These are phyloP conservation scores for Bidens hawaiensis DNA, from an alignment of 140 eudicot genomes.

Conservation along the genomic window DNA sequence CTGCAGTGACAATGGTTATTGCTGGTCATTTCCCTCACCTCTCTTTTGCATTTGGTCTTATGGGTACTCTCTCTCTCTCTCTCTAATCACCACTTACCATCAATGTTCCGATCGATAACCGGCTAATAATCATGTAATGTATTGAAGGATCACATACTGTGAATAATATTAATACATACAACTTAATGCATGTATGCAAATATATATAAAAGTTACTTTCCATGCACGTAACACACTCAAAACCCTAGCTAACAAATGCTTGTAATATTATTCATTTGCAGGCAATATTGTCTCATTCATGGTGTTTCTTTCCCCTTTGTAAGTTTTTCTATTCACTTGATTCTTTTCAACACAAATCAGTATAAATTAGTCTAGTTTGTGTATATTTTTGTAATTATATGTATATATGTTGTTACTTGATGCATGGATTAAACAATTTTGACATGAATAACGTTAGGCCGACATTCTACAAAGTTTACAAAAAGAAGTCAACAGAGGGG, in stretches of 20 bases:
- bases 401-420: neutral
- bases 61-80: constrained; percentile 32
- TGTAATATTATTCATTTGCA: constrained; percentile 18
- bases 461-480: constrained; percentile 57
- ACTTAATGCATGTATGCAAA: constrained; percentile 20
- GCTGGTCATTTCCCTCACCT: constrained; percentile 36
- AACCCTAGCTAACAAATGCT: constrained; percentile 5
- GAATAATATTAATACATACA: neutral
- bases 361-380: neutral
- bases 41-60: constrained; percentile 65
- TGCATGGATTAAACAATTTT: too few relatives aligned
- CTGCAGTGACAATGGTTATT: constrained; percentile 1
- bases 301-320: constrained; percentile 76
- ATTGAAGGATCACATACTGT: neutral
- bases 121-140: neutral
- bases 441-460: constrained; percentile 39
- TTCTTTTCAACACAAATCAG: neutral
- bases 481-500: constrained; percentile 72
- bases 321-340: constrained; percentile 22
- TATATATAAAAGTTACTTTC: neutral
- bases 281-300: constrained; percentile 63
- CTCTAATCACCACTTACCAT: constrained; percentile 3
- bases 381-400: neutral
- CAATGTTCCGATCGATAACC: neutral
- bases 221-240: constrained; percentile 11